Percentiles rank a stretch among this genome's conserved stretches.
Evolutionary conservation across 768 basidiomycete genomes (phyloP).

Genomic region (Astraeus odoratus): DNA sequence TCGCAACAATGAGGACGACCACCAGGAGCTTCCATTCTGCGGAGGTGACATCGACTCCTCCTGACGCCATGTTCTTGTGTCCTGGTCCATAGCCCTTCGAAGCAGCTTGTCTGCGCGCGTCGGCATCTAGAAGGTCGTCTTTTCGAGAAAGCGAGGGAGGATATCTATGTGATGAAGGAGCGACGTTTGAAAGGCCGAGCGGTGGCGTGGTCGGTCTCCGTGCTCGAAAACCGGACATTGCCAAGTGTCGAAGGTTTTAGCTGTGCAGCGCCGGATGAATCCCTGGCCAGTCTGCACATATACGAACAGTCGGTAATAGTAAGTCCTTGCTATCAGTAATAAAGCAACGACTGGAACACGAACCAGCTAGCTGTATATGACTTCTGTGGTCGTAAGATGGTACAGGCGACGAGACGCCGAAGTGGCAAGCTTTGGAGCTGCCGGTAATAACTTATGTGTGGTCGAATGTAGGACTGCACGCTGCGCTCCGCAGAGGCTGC

Average conservation of each 20-base stretch:
- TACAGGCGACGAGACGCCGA: not conserved
- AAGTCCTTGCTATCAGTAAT: not conserved
- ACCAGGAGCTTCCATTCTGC: constrained; percentile 77
- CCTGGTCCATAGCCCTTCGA: constrained; percentile 56
- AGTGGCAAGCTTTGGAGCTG: too few relatives aligned
- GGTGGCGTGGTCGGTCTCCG: constrained; percentile 67
- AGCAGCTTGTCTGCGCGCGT: constrained; percentile 61
- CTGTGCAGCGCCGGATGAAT: not conserved
- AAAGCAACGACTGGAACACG: not conserved
- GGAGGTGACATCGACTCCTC: constrained; percentile 56
- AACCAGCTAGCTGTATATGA: not conserved
- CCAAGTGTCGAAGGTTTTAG: not conserved
- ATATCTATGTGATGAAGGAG: constrained; percentile 42
- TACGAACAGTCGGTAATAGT: not conserved
- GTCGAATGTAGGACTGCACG: too few relatives aligned
- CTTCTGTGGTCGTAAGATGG: not conserved
- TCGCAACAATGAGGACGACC: constrained; percentile 60
- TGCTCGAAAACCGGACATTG: constrained; percentile 50
- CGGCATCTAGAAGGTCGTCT: constrained; percentile 69
- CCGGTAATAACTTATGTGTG: too few relatives aligned
- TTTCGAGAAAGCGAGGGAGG: constrained; percentile 46
- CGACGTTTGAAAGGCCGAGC: constrained; percentile 34
- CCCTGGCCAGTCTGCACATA: not conserved
- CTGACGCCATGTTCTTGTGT: constrained; percentile 40
- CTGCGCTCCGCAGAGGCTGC: too few relatives aligned